Conservation (phyloP, 805 yeast species). For the Pichia kluyveri region DNA sequence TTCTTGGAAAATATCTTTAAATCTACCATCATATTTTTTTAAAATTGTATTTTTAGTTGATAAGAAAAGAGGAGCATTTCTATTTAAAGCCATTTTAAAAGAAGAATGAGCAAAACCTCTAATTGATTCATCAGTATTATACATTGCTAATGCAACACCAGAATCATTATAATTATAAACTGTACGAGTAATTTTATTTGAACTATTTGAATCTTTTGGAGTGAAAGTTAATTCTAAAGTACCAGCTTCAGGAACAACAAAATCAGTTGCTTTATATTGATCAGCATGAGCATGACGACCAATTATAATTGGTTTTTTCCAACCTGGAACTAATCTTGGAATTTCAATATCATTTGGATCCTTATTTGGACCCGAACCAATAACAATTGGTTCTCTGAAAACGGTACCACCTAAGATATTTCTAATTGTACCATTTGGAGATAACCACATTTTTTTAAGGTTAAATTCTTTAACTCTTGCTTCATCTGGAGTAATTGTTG, state of each 20-base stretch:
- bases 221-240: conserved; percentile 56
- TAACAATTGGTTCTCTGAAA: conserved; percentile 76
- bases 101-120: conserved; percentile 73
- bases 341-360: conserved; percentile 34
- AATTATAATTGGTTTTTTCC: conserved; percentile 77
- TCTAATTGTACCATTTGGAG: conserved; percentile 80
- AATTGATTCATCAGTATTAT: conserved; percentile 74
- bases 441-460: conserved; percentile 74
- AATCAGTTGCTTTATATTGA: conserved; percentile 75
- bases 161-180: conserved; percentile 57
- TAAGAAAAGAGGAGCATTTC: conserved; percentile 54
- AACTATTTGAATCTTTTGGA: conserved; percentile 44
- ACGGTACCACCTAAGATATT: conserved; percentile 78
- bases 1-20: conserved; percentile 70
- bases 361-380: conserved; percentile 32
- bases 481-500: conserved; percentile 81
- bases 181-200: conserved; percentile 33
- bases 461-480: conserved; percentile 66
- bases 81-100: conserved; percentile 61
- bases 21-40: conserved; percentile 75
- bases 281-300: conserved; percentile 86
- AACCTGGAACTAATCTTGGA: conserved; percentile 68
- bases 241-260: conserved; percentile 60
- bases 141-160: conserved; percentile 78
- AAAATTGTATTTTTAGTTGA: conserved; percentile 77